A percentile compares a stretch with the other conserved stretches of the same genome.
phyloP scores from a whole-genome alignment of 768 basidiomycete genomes.

The Lentinula aciculospora region DNA sequence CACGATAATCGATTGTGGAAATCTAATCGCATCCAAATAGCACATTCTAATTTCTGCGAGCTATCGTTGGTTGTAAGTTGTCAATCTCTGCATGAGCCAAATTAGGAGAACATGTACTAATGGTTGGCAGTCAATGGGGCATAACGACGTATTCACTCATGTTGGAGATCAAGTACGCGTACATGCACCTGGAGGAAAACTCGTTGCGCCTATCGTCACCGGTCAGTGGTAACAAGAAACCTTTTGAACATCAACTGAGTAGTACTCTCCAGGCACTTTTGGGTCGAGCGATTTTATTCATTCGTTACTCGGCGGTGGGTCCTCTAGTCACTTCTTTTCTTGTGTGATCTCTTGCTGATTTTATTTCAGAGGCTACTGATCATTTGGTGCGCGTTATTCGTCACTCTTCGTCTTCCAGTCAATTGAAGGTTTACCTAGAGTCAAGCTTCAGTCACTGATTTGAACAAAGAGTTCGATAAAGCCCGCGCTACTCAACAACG shows the following conservation, averaged over 20 bases:
- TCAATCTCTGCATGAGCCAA: not conserved
- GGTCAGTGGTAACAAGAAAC: slow-evolving; percentile 29
- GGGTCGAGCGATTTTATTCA: slow-evolving; percentile 76
- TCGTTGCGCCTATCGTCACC: slow-evolving; percentile 80
- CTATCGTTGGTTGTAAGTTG: slow-evolving; percentile 52
- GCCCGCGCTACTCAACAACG: slow-evolving; percentile 54
- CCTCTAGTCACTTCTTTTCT: not conserved
- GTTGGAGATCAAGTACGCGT: slow-evolving; percentile 78
- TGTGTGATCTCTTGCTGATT: not conserved
- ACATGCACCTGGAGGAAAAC: slow-evolving; percentile 66
- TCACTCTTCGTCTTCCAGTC: not conserved
- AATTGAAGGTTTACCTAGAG: slow-evolving; percentile 11
- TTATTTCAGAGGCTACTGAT: slow-evolving; percentile 49
- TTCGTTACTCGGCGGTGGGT: slow-evolving; percentile 67
- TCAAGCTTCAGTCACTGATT: slow-evolving; percentile 80
- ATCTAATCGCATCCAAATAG: slow-evolving; percentile 17
- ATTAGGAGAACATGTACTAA: not conserved
- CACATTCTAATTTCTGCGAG: slow-evolving; percentile 91
- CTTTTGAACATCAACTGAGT: not conserved
- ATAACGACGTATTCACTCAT: slow-evolving; percentile 76
- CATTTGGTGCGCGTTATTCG: slow-evolving; percentile 39
- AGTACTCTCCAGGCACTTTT: slow-evolving; percentile 49
- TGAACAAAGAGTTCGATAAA: slow-evolving; percentile 71
- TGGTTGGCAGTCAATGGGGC: slow-evolving; percentile 44
- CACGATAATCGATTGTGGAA: not conserved